Conservation (phyloP, 1,284 basidiomycete genomes). For the Moesziomyces parantarcticus region DNA sequence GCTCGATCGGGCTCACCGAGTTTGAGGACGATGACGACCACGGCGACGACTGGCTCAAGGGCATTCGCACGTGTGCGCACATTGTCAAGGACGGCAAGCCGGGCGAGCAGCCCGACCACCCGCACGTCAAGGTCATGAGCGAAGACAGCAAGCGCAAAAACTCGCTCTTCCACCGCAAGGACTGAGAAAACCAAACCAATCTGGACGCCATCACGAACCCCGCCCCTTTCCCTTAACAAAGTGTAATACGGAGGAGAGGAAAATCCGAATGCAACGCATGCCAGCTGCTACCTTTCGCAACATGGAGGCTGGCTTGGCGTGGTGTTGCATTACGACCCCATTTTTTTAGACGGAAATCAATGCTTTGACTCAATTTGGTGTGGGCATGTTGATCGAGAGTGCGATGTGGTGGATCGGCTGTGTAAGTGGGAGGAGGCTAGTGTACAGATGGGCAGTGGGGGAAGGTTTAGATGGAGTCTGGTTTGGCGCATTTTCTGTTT, state of each 20-base stretch:
- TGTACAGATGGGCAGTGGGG: not conserved
- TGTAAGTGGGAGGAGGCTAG: not conserved
- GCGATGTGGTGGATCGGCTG: not conserved
- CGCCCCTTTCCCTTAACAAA: too few species aligned
- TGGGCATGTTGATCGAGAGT: not conserved
- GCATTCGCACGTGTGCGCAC: slow-evolving; percentile 66
- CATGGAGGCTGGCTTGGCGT: too few species aligned
- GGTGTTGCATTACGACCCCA: too few species aligned
- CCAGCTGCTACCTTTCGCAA: too few species aligned
- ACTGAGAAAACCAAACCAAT: slow-evolving; percentile 12
- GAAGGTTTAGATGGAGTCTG: slow-evolving; percentile 66
- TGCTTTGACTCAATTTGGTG: too few species aligned
- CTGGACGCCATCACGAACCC: too few species aligned
- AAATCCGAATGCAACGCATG: not conserved
- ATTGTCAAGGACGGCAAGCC: slow-evolving; percentile 44
- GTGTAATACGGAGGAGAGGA: slow-evolving; percentile 6
- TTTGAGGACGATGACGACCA: slow-evolving; percentile 68
- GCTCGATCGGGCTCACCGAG: slow-evolving; percentile 48
- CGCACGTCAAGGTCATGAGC: slow-evolving; percentile 58
- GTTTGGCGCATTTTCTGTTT: slow-evolving; percentile 88
- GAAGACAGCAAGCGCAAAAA: slow-evolving; percentile 62
- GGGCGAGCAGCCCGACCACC: slow-evolving; percentile 60
- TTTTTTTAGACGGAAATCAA: too few species aligned
- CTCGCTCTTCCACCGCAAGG: slow-evolving; percentile 60
- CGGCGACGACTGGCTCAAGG: slow-evolving; percentile 69